phyloP scores from a whole-genome alignment of 805 yeast genomes.

The Ogataea wickerhamii region DNA sequence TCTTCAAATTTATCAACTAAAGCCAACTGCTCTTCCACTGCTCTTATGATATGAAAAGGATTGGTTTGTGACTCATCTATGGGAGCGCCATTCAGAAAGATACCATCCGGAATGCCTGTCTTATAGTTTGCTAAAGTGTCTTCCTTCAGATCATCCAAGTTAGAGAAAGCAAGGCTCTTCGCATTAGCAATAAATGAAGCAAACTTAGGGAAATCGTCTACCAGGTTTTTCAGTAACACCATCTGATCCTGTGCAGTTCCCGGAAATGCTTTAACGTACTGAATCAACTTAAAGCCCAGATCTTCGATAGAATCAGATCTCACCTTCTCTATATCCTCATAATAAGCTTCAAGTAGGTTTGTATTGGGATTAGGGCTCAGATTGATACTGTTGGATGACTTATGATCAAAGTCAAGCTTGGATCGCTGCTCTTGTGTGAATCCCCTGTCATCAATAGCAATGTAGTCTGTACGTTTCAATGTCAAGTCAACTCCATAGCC shows the following conservation, averaged over 20 bases:
- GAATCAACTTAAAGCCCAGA: conserved; percentile 40
- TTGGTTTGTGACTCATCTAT: conserved; percentile 41
- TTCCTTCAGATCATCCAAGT: not conserved
- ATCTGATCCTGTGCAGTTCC: conserved; percentile 29
- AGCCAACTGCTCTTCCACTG: conserved; percentile 35
- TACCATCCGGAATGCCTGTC: conserved; percentile 34
- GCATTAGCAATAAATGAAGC: conserved; percentile 36
- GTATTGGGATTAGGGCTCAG: not conserved
- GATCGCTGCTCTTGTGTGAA: conserved; percentile 26
- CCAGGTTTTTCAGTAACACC: conserved; percentile 36
- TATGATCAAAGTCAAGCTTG: conserved; percentile 23
- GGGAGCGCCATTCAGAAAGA: conserved; percentile 70
- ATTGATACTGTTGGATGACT: not conserved
- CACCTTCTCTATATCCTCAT: conserved; percentile 32
- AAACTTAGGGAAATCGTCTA: conserved; percentile 55
- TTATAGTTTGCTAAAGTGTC: conserved; percentile 5
- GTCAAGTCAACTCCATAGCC: conserved; percentile 71
- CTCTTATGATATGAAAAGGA: conserved; percentile 38
- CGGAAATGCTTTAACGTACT: conserved; percentile 32
- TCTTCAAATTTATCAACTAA: conserved; percentile 20
- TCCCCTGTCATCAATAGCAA: conserved; percentile 61
- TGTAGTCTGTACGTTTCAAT: conserved; percentile 62
- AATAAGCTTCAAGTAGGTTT: conserved; percentile 20
- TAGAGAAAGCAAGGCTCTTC: conserved; percentile 6
- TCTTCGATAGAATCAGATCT: conserved; percentile 31